phyloP scores from a whole-genome alignment of 441 rosid species.

The Populus hybrid region DNA sequence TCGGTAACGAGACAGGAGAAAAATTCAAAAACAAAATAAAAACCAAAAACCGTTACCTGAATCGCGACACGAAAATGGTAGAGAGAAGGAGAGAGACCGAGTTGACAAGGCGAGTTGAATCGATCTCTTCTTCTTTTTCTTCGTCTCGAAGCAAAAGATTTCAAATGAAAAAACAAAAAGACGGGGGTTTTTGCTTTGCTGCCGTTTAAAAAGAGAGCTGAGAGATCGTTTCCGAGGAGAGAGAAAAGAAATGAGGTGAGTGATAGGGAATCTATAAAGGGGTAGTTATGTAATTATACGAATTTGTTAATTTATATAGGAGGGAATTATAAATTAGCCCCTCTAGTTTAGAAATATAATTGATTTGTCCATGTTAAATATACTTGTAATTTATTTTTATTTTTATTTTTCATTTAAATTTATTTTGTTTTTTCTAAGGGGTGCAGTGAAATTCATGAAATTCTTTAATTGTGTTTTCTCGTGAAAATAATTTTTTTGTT shows the following conservation, averaged over 20 bases:
- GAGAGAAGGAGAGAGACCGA: conserved; percentile 1
- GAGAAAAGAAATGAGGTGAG: not conserved
- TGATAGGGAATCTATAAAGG: too few relatives aligned
- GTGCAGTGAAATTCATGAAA: too few relatives aligned
- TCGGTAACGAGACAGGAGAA: not conserved
- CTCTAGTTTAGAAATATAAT: too few relatives aligned
- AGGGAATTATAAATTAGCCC: too few relatives aligned
- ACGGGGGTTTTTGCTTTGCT: not conserved
- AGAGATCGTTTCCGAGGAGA: not conserved
- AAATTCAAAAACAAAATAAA: not conserved
- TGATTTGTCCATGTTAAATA: too few relatives aligned
- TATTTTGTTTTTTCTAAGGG: too few relatives aligned
- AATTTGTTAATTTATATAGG: too few relatives aligned
- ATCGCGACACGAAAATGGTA: conserved; percentile 17
- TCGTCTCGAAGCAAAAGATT: not conserved
- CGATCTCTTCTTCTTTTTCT: not conserved
- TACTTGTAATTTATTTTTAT: too few relatives aligned
- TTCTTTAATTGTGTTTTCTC: too few relatives aligned
- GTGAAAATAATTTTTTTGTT: too few relatives aligned
- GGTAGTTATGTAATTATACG: not conserved
- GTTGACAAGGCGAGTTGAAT: conserved; percentile 11
- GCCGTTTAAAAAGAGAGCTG: not conserved
- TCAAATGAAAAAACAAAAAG: not conserved
- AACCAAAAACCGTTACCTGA: conserved; percentile 15
- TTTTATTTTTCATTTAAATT: too few relatives aligned